Evolutionary conservation across 1,139 yeast species (phyloP).

Genomic region (Zygotorulaspora mrakii): DNA sequence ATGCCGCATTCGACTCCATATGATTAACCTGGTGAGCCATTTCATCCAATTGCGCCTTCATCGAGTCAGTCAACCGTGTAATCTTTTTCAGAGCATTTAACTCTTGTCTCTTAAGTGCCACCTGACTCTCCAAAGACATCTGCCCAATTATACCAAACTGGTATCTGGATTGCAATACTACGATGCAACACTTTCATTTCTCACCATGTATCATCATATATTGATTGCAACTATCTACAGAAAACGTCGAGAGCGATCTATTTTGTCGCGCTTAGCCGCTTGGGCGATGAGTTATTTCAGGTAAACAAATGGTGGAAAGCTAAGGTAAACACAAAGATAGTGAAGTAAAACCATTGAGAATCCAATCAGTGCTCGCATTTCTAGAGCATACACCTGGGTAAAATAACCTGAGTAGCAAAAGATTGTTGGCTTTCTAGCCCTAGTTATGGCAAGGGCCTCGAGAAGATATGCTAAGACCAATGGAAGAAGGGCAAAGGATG

Average conservation of each 20-base stretch:
- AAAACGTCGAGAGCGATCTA: constrained; percentile 1
- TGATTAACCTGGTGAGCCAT: constrained; percentile 28
- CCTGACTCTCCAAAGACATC: constrained; percentile 17
- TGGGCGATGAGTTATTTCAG: neutral
- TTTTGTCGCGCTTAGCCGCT: neutral
- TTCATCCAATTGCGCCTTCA: constrained; percentile 30
- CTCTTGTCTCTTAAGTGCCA: constrained; percentile 27
- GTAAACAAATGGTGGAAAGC: neutral
- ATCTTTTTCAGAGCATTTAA: constrained; percentile 30
- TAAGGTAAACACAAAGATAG: constrained; percentile 9
- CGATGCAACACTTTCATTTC: neutral
- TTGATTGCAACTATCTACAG: neutral
- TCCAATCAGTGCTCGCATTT: too few relatives aligned
- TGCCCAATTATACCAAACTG: neutral
- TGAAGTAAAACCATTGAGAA: neutral
- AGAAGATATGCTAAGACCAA: constrained; percentile 9
- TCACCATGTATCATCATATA: too few relatives aligned
- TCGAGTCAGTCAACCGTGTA: constrained; percentile 27
- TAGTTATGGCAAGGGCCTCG: constrained; percentile 15
- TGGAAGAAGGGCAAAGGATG: constrained; percentile 7
- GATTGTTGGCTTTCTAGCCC: too few relatives aligned
- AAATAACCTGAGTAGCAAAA: too few relatives aligned
- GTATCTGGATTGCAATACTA: neutral
- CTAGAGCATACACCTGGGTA: too few relatives aligned
- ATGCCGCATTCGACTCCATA: constrained; percentile 30